phyloP scores from a whole-genome alignment of 352 stramenopile species.

The Phytophthora rubi region DNA sequence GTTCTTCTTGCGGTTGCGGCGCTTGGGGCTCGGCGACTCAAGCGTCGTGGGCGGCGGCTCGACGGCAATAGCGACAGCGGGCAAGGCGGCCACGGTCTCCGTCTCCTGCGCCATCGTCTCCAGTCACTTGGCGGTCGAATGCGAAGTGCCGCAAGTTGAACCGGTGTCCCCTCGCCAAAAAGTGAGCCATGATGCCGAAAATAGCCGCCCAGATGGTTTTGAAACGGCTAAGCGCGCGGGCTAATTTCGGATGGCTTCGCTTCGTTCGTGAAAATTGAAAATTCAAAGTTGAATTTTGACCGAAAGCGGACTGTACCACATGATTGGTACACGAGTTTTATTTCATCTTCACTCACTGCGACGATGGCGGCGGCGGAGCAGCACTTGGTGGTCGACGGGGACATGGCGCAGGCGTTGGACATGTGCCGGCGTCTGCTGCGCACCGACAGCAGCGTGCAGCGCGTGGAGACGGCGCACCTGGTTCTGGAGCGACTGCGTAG shows the following conservation, averaged over 20 bases:
- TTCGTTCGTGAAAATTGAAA: not conserved
- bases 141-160: slow-evolving; percentile 26
- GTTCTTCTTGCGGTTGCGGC: slow-evolving; percentile 34
- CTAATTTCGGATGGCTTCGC: too few relatives aligned
- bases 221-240: slow-evolving; percentile 12
- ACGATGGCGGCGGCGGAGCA: slow-evolving; percentile 36
- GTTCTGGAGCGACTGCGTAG: slow-evolving; percentile 76
- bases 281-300: slow-evolving; percentile 14
- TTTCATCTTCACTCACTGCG: too few relatives aligned
- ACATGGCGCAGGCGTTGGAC: slow-evolving; percentile 48
- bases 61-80: not conserved
- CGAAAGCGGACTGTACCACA: too few relatives aligned
- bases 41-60: slow-evolving; percentile 1
- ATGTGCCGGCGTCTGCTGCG: slow-evolving; percentile 65
- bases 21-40: slow-evolving; percentile 29
- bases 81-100: slow-evolving; percentile 15
- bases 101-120: slow-evolving; percentile 31
- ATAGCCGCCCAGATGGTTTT: slow-evolving; percentile 30
- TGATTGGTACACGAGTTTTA: too few relatives aligned
- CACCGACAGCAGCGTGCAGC: slow-evolving; percentile 45
- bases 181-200: slow-evolving; percentile 20
- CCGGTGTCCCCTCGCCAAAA: slow-evolving; percentile 9
- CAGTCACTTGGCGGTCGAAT: slow-evolving; percentile 7
- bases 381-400: slow-evolving; percentile 60
- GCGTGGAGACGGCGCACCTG: slow-evolving; percentile 55